Percentiles rank a stretch among this genome's conserved stretches.
Evolutionary conservation across 2,329 filamentous ascomycete species (phyloP).

Genomic region (Endoconidiophora polonica): DNA sequence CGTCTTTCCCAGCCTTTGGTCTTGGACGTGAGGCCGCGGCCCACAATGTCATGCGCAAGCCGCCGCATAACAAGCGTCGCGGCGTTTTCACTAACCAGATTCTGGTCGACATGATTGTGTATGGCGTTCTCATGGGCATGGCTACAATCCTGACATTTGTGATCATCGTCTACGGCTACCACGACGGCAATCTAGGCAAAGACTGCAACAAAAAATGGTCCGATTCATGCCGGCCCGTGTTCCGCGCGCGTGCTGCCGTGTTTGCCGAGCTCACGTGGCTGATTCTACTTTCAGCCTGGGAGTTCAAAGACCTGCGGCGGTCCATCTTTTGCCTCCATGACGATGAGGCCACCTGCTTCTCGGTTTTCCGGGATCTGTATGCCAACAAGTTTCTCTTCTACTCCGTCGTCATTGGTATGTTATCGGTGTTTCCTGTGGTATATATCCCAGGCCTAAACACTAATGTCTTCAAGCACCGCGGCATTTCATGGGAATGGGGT

Average conservation of each 20-base stretch:
- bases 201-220: conserved; percentile 47
- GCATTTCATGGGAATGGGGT: conserved; percentile 61
- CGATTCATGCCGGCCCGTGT: conserved; percentile 41
- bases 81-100: conserved; percentile 68
- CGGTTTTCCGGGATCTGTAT: conserved; percentile 46
- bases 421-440: conserved; percentile 51
- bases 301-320: conserved; percentile 56
- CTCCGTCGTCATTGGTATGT: conserved; percentile 41
- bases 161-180: conserved; percentile 42
- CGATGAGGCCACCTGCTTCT: conserved; percentile 31
- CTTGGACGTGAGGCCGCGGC: conserved; percentile 64
- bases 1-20: conserved; percentile 73
- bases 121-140: conserved; percentile 60
- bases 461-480: conserved; percentile 54
- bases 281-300: conserved; percentile 60
- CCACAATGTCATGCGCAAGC: conserved; percentile 61
- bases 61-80: conserved; percentile 50
- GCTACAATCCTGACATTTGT: conserved; percentile 50
- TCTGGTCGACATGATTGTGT: conserved; percentile 62
- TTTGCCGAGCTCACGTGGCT: conserved; percentile 61
- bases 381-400: conserved; percentile 55
- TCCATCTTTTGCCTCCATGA: conserved; percentile 53
- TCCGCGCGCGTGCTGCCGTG: conserved; percentile 53
- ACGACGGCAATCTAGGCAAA: conserved; percentile 36
- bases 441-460: conserved; percentile 58